phyloP scores from a whole-genome alignment of 805 yeast species.

The Sporopachydermia quercuum region DNA sequence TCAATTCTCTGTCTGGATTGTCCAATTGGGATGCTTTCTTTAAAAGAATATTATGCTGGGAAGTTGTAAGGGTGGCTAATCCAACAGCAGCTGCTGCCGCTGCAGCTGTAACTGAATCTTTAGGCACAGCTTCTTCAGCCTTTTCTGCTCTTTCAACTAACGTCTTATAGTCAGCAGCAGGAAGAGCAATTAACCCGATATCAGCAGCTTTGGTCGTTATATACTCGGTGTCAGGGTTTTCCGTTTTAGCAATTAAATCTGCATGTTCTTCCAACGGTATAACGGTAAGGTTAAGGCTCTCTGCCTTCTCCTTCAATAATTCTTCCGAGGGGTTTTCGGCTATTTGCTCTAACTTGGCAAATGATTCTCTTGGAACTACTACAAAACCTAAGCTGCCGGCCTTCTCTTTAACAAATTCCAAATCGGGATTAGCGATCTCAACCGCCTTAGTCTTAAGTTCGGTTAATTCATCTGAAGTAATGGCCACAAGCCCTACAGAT shows the following conservation, averaged over 20 bases:
- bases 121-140: constrained; percentile 10
- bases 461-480: constrained; percentile 20
- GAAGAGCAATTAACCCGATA: constrained; percentile 15
- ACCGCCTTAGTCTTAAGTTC: constrained; percentile 7
- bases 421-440: constrained; percentile 9
- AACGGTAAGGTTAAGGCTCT: constrained; percentile 20
- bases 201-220: constrained; percentile 13
- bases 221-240: constrained; percentile 16
- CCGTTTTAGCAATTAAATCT: constrained; percentile 15
- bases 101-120: constrained; percentile 8
- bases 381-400: constrained; percentile 7
- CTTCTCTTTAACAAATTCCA: constrained; percentile 5
- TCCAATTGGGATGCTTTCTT: not conserved
- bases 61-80: not conserved
- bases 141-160: constrained; percentile 14
- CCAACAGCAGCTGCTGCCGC: constrained; percentile 11
- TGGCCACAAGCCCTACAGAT: constrained; percentile 16
- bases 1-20: constrained; percentile 13
- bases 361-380: constrained; percentile 10
- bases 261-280: constrained; percentile 22
- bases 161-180: constrained; percentile 7
- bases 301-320: constrained; percentile 15
- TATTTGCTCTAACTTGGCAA: constrained; percentile 2
- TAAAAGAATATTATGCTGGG: not conserved
- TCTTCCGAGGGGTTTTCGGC: constrained; percentile 2